A percentile compares a stretch with the other conserved stretches of the same genome.
These are phyloP conservation scores for Calonectria multiphialidica DNA, from an alignment of 2,329 filamentous ascomycete species.

Conservation along the genomic window DNA sequence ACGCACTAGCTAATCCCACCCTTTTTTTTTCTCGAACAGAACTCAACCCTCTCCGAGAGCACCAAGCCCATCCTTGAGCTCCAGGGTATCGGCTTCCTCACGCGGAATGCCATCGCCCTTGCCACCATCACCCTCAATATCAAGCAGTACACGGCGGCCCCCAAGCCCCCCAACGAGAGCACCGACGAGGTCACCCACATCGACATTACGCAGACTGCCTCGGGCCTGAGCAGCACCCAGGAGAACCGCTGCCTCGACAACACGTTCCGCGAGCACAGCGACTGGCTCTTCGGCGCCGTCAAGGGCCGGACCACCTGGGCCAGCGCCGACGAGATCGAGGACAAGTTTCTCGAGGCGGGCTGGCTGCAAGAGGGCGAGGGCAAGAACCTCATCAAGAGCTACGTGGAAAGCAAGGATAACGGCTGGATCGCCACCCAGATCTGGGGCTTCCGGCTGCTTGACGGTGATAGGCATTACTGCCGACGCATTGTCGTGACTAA, in stretches of 20 bases:
- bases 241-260: conserved; percentile 68
- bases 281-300: conserved; percentile 84
- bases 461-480: conserved; percentile 65
- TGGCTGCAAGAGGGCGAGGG: conserved; percentile 73
- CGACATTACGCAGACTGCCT: conserved; percentile 80
- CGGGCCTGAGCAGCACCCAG: conserved; percentile 74
- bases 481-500: conserved; percentile 67
- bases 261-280: conserved; percentile 72
- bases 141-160: conserved; percentile 64
- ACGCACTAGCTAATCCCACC: conserved; percentile 12
- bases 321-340: conserved; percentile 60
- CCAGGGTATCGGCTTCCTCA: conserved; percentile 79
- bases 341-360: conserved; percentile 67
- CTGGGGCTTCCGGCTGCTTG: conserved; percentile 70
- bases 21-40: conserved; percentile 68
- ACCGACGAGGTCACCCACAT: conserved; percentile 67
- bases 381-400: conserved; percentile 73
- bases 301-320: conserved; percentile 69
- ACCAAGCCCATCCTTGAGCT: conserved; percentile 77
- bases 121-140: conserved; percentile 77
- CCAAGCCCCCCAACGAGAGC: conserved; percentile 53
- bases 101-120: conserved; percentile 77
- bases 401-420: conserved; percentile 64
- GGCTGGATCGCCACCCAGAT: conserved; percentile 70
- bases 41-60: conserved; percentile 78